Percentiles rank a stretch among this genome's conserved stretches.
Evolutionary conservation across 2,329 filamentous ascomycete genomes (phyloP).

Genomic region (Pseudocercospora pini-densiflorae): DNA sequence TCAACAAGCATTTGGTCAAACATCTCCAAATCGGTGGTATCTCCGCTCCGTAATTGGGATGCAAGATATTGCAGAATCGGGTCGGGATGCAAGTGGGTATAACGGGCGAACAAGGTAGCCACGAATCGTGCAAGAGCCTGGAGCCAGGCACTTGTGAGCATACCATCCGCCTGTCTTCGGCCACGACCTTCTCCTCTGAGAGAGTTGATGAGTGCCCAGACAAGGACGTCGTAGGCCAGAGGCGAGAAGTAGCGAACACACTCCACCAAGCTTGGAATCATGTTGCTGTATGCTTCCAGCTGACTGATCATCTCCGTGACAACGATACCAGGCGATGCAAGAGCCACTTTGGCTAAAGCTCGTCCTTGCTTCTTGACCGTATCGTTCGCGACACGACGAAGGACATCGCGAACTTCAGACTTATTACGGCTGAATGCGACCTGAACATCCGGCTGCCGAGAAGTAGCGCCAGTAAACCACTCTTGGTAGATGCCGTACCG

Average conservation of each 20-base stretch:
- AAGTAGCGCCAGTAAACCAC: conserved; percentile 80
- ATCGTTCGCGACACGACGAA: conserved; percentile 87
- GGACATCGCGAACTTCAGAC: conserved; percentile 78
- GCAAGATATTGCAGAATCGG: conserved; percentile 91
- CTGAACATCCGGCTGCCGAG: conserved; percentile 76
- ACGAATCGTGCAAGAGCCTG: conserved; percentile 89
- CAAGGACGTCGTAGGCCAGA: conserved; percentile 88
- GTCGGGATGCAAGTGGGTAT: conserved; percentile 78
- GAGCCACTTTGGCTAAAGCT: conserved; percentile 87
- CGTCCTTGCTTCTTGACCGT: conserved; percentile 87
- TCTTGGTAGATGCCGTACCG: conserved; percentile 91
- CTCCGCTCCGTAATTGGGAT: conserved; percentile 78
- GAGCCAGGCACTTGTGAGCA: conserved; percentile 89
- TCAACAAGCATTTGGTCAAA: conserved; percentile 86
- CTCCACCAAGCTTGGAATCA: conserved; percentile 93
- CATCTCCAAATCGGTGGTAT: conserved; percentile 89
- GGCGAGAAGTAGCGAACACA: conserved; percentile 93
- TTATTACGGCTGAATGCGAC: conserved; percentile 76
- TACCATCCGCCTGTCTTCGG: conserved; percentile 66
- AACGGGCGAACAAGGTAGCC: conserved; percentile 85
- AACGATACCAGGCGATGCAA: conserved; percentile 86
- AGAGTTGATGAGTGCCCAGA: conserved; percentile 85
- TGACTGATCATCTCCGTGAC: conserved; percentile 88
- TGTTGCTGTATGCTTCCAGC: conserved; percentile 91
- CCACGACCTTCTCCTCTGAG: conserved; percentile 63